Percentiles rank a stretch among this genome's conserved stretches.
Evolutionary conservation across 1,139 yeast species (phyloP).

Genomic region (Scheffersomyces lignicola): DNA sequence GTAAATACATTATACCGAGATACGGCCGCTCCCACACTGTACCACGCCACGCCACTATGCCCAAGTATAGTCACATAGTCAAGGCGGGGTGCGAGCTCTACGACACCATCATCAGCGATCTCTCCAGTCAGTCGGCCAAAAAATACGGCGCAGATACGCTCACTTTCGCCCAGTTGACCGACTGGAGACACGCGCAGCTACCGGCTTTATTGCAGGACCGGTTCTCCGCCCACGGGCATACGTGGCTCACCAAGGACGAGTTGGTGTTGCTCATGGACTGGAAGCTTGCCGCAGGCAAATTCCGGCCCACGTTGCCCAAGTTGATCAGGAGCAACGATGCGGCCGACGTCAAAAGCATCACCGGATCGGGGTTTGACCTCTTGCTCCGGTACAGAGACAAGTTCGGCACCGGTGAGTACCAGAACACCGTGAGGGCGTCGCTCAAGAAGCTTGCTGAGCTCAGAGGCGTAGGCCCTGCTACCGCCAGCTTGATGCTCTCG

Average conservation of each 20-base stretch:
- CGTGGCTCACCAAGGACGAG: slow-evolving; percentile 39
- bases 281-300: slow-evolving; percentile 51
- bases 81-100: slow-evolving; percentile 11
- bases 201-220: slow-evolving; percentile 25
- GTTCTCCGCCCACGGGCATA: slow-evolving; percentile 16
- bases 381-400: slow-evolving; percentile 18
- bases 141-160: slow-evolving; percentile 21
- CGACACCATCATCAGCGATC: slow-evolving; percentile 10
- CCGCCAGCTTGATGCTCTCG: slow-evolving; percentile 45
- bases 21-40: too few relatives aligned
- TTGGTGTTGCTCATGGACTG: slow-evolving; percentile 46
- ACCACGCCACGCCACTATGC: too few relatives aligned
- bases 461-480: slow-evolving; percentile 54
- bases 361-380: slow-evolving; percentile 28
- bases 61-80: not conserved
- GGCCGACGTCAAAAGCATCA: slow-evolving; percentile 23
- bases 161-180: slow-evolving; percentile 33
- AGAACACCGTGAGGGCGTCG: slow-evolving; percentile 19
- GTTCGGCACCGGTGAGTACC: slow-evolving; percentile 18
- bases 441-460: slow-evolving; percentile 33
- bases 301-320: slow-evolving; percentile 45
- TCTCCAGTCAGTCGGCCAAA: slow-evolving; percentile 17
- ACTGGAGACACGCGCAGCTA: slow-evolving; percentile 32
- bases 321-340: slow-evolving; percentile 37
- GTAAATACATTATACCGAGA: too few relatives aligned